Evolutionary conservation across 2,329 filamentous ascomycete species (phyloP).

Genomic region (Aspergillus fijiensis): DNA sequence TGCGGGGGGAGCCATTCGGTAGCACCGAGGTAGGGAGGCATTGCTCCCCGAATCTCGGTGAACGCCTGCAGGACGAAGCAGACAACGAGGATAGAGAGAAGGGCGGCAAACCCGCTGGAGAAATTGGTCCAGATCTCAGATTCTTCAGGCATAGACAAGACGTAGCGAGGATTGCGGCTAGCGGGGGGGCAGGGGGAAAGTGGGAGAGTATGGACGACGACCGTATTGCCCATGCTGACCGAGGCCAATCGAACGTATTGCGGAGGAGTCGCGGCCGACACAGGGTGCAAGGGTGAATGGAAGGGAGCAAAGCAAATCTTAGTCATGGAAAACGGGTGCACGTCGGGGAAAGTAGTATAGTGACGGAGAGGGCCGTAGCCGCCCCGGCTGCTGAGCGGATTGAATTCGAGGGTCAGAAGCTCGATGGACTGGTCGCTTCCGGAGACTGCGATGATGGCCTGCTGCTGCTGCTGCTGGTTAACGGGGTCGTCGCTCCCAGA

Average conservation of each 20-base stretch:
- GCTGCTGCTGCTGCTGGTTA: constrained; percentile 66
- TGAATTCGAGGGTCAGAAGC: constrained; percentile 74
- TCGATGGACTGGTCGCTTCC: constrained; percentile 77
- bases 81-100: constrained; percentile 62
- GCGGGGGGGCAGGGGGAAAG: constrained; percentile 51
- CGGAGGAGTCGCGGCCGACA: constrained; percentile 48
- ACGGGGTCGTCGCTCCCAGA: constrained; percentile 50
- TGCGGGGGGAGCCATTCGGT: constrained; percentile 55
- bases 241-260: constrained; percentile 75
- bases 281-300: constrained; percentile 50
- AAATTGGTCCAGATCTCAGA: constrained; percentile 55
- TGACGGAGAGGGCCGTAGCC: constrained; percentile 49
- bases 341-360: constrained; percentile 54
- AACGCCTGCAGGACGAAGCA: constrained; percentile 62
- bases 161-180: constrained; percentile 63
- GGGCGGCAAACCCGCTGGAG: constrained; percentile 56
- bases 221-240: constrained; percentile 75
- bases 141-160: constrained; percentile 62
- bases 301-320: constrained; percentile 55
- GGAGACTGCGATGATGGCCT: constrained; percentile 78
- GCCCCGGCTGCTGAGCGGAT: constrained; percentile 28
- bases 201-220: constrained; percentile 76
- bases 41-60: constrained; percentile 61
- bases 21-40: constrained; percentile 57
- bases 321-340: constrained; percentile 61